Base-by-base conservation (phyloP, 306 rosid genomes). In the Cucumis melo region DNA sequence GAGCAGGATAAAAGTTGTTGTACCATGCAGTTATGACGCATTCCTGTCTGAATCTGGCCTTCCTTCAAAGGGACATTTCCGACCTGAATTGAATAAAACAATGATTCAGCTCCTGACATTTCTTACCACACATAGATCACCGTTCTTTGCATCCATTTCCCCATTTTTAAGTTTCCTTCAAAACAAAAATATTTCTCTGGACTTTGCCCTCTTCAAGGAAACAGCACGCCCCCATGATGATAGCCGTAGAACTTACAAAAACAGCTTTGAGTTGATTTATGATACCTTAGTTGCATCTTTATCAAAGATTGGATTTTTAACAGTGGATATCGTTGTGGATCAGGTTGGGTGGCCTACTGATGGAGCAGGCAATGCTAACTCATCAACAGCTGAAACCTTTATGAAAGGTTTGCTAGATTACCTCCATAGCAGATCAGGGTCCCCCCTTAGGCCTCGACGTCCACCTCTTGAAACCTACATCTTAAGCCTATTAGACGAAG, bases 321-420 rank as follows among this genome's bases (percentile, higher is more conserved):
- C 81, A 36, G 88, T 82, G 80, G 88, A 87, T 38, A 83, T 91
- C 74, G 88, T 90, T 29, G 89, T 93, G 80, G 87, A 92, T 1
- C 93, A 93, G 85, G 87, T 91, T 73, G 97, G 98, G 80, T 93
- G 98, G 98, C 98, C 98, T 20, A 91, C 98, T 9, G 98, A 93
- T 53, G 98, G 94, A 82, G 89, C 91, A 64, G 76, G 80, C 56
- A 85, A 84, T 32, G 97, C 97, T n/a, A 88, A 84, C 79, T 75
- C 91, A 41, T 58, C 74, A 66, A 81, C 79, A 10, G 97, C 98
- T 9, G 92, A 90, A 84, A 85, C 84, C 57, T 91, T 93, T 84
- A 85, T 89, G 87, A 87, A 85, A 81, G 93, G 98, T 77, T 84
- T 93, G 77, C 78, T 86, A 83, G 84, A 54, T 76, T 92, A 84